Evolutionary conservation across 306 rosid species (phyloP).

Genomic region (Casuarina equisetifolia): DNA sequence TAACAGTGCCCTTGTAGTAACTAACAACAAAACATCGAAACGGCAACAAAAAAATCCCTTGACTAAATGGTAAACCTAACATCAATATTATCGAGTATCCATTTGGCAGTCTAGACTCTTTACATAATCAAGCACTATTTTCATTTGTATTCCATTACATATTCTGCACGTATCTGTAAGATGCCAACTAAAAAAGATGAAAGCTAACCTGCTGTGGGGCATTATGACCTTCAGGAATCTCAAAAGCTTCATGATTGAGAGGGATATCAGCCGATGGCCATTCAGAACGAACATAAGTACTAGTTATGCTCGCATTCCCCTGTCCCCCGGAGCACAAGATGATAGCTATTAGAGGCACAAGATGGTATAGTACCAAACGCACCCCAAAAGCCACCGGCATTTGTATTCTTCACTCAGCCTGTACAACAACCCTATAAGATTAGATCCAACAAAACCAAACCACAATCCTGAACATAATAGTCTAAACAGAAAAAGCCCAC

Average conservation of each 20-base stretch:
- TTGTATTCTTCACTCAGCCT: not conserved
- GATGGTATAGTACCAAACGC: not conserved
- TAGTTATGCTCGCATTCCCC: conserved; percentile 72
- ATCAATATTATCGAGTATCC: not conserved
- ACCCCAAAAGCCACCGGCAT: conserved; percentile 5
- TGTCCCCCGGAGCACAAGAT: conserved; percentile 38
- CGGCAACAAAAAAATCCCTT: not conserved
- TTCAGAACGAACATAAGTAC: conserved; percentile 68
- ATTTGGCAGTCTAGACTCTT: not conserved
- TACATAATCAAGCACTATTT: not conserved
- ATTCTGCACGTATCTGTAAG: not conserved
- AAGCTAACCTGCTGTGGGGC: conserved; percentile 85
- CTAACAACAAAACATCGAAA: too few species aligned
- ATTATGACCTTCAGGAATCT: conserved; percentile 68
- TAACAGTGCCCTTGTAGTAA: not conserved
- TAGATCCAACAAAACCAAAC: not conserved
- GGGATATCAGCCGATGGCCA: conserved; percentile 83
- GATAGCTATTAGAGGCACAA: conserved; percentile 17
- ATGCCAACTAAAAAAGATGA: not conserved
- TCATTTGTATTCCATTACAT: not conserved
- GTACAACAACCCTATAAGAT: not conserved
- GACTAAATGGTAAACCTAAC: not conserved
- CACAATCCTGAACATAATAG: not conserved
- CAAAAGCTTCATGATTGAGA: conserved; percentile 58
- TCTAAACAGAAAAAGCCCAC: not conserved